Base-by-base conservation (phyloP, 129 eudicot species). In the Arctium minus region DNA sequence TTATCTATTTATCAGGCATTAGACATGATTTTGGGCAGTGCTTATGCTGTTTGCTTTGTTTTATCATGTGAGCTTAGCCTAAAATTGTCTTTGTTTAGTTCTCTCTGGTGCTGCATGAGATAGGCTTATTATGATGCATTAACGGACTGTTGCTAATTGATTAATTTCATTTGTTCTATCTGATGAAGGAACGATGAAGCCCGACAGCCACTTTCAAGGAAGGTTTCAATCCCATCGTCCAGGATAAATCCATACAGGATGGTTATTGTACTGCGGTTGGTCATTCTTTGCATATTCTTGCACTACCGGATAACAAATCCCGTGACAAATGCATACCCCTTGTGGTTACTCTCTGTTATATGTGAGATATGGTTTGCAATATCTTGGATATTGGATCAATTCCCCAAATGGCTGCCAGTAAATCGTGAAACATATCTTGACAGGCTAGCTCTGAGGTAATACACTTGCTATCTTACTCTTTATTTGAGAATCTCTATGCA, bases 361-460 rank as follows among this genome's bases (percentile, higher is more conserved):
- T 89, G 90, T 72, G 92, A 89, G 84, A 84, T 89, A 12, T 89
- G 92, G 90, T 87, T 89, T 89, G 92, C 90, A 22, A 36, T 89
- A 79, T 87, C 92, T 87, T 82, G 99, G 99, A 96, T 96, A 80
- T 81, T 96, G 89, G 99, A 96, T 96, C 99, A 96, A 92, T 96
- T 96, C 79, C 99, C 99, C 8, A 96, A 96, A 90, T 96, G 99
- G 99, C 96, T 93, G 80, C 99, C 99, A 0, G 64, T 96, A 65
- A 96, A 96, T 74, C 99, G 99, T 68, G 99, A 96, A 81, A 96
- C 99, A 13, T 96, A 96, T 84, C 98, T 96, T 35, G 99, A 96
- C 86, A 85, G 99, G 84, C 97, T 96, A 64, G 81, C 99, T 31
- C 88, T 96, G 3, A 86, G 99, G 99, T 91, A 85, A 87, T 73